Evolutionary conservation across 1,139 yeast species (phyloP).

Genomic region (Yamadazyma mexicana): DNA sequence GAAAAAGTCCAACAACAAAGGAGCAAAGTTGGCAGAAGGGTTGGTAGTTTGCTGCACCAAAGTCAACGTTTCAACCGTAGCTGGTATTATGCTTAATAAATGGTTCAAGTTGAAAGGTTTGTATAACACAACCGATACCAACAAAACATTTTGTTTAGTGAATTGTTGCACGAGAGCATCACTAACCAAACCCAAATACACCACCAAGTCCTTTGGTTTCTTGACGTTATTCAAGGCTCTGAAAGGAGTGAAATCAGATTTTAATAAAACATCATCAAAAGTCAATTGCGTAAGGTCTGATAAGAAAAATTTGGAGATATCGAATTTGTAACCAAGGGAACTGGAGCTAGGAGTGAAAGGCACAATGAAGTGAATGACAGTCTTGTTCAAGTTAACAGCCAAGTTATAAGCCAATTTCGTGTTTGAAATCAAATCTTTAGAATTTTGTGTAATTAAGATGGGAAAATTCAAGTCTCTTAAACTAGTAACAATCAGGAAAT

Average conservation of each 20-base stretch:
- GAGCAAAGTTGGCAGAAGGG: conserved; percentile 52
- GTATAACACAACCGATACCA: conserved; percentile 62
- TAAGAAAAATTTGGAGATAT: conserved; percentile 9
- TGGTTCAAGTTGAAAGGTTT: conserved; percentile 65
- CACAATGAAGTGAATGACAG: conserved; percentile 71
- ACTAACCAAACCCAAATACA: conserved; percentile 61
- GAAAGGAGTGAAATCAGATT: conserved; percentile 28
- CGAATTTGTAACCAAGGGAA: conserved; percentile 1
- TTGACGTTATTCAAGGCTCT: conserved; percentile 13
- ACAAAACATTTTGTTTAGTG: conserved; percentile 42
- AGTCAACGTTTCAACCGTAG: conserved; percentile 56
- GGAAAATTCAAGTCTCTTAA: conserved; percentile 69
- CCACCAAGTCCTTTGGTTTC: conserved; percentile 41
- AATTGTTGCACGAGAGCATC: conserved; percentile 43
- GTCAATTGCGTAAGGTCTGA: conserved; percentile 16
- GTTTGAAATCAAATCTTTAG: conserved; percentile 50
- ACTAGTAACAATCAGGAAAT: conserved; percentile 65
- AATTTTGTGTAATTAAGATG: conserved; percentile 62
- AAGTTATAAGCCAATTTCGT: conserved; percentile 55
- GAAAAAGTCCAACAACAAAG: conserved; percentile 74
- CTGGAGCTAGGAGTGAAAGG: conserved; percentile 19
- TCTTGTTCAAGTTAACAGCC: conserved; percentile 46
- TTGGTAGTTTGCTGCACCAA: conserved; percentile 60
- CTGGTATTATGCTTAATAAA: conserved; percentile 55
- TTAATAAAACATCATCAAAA: conserved; percentile 26